phyloP scores from a whole-genome alignment of 2,329 filamentous ascomycete species.

The Trichophyton verrucosum region DNA sequence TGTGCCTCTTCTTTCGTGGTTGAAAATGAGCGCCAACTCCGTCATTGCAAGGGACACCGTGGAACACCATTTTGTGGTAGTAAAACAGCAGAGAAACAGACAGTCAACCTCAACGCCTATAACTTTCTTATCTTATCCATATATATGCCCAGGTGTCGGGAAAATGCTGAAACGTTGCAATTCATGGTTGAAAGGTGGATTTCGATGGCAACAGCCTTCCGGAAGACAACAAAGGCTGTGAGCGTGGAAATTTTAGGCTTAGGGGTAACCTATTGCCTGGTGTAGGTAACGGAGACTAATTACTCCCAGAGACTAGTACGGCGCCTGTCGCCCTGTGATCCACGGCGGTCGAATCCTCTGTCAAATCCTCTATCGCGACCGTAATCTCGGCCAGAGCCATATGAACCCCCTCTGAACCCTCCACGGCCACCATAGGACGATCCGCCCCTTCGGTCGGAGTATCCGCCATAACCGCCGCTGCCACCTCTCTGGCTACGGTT shows the following conservation, averaged over 20 bases:
- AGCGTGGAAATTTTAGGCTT: neutral
- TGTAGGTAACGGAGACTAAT: neutral
- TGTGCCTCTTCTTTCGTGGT: neutral
- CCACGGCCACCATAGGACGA: neutral
- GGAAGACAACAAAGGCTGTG: neutral
- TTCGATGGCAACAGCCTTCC: neutral
- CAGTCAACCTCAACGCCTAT: neutral
- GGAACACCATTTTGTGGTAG: conserved; percentile 1
- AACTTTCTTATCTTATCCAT: neutral
- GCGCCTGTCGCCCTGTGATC: neutral
- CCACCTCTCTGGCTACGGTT: neutral
- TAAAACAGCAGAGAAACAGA: neutral
- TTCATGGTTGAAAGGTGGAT: neutral
- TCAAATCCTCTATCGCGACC: neutral
- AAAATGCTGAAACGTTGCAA: neutral
- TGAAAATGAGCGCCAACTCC: conserved; percentile 2
- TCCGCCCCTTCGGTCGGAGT: neutral
- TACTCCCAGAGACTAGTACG: neutral
- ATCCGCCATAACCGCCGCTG: neutral
- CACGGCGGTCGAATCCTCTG: neutral
- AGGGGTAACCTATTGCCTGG: neutral
- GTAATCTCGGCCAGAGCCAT: neutral
- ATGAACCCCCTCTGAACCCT: neutral
- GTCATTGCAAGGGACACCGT: neutral
- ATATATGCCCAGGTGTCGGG: neutral